Evolutionary conservation across 2,329 filamentous ascomycete species (phyloP).

Genomic region (Lasiodiplodia theobromae): DNA sequence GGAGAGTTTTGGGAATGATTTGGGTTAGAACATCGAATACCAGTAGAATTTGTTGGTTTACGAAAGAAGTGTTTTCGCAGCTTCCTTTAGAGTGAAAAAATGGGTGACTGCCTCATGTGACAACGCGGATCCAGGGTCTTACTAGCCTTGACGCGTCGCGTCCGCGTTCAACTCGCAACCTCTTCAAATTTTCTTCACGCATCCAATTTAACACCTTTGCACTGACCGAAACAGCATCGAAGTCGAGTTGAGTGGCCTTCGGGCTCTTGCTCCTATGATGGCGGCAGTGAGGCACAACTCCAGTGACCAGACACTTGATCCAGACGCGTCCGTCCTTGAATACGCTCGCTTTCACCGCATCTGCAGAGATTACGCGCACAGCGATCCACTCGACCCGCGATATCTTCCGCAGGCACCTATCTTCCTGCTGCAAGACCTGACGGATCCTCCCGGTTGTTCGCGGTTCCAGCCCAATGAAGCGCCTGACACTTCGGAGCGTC

Average conservation of each 20-base stretch:
- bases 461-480: not conserved
- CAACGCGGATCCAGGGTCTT: conserved; percentile 1
- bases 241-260: too few species aligned
- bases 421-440: conserved; percentile 33
- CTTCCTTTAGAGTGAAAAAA: not conserved
- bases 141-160: conserved; percentile 4
- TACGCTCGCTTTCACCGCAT: conserved; percentile 58
- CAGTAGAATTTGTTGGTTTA: not conserved
- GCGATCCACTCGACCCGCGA: conserved; percentile 35
- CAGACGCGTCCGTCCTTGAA: conserved; percentile 51
- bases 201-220: not conserved
- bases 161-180: not conserved
- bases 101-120: not conserved
- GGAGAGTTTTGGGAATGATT: not conserved
- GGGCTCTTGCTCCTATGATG: not conserved
- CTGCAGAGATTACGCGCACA: conserved; percentile 45
- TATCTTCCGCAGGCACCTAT: conserved; percentile 30
- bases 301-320: not conserved
- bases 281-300: not conserved
- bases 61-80: not conserved
- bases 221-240: too few species aligned
- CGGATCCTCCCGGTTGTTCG: conserved; percentile 32
- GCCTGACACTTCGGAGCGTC: conserved; percentile 34
- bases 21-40: not conserved
- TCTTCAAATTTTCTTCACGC: not conserved